These are phyloP conservation scores for Lipomyces yamanashiensis DNA, from an alignment of 805 yeast species.

Conservation along the genomic window DNA sequence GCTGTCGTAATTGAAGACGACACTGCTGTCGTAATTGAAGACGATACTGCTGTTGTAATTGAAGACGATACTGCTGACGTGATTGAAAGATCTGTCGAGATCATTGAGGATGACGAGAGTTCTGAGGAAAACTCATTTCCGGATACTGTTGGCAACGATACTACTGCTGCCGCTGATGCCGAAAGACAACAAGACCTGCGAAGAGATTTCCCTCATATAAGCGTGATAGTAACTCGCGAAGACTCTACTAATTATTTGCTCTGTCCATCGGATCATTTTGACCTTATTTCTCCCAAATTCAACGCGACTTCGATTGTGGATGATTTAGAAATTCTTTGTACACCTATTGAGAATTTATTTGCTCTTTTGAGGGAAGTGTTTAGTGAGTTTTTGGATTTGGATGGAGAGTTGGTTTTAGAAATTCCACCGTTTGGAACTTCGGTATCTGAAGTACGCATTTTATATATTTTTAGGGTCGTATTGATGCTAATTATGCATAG, in stretches of 20 bases:
- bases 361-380: constrained; percentile 14
- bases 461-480: neutral
- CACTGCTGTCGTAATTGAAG: neutral
- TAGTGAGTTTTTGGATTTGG: constrained; percentile 6
- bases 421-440: constrained; percentile 23
- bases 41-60: neutral
- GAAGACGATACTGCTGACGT: neutral
- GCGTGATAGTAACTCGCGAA: constrained; percentile 12
- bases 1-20: neutral
- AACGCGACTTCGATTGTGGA: constrained; percentile 7
- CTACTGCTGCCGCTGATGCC: neutral
- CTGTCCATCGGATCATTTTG: constrained; percentile 20
- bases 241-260: constrained; percentile 13
- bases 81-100: neutral
- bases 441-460: constrained; percentile 26
- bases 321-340: constrained; percentile 8
- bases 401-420: constrained; percentile 20
- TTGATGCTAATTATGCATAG: constrained; percentile 3
- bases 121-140: neutral
- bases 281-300: neutral
- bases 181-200: neutral
- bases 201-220: constrained; percentile 16
- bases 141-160: neutral
- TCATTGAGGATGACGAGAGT: neutral
- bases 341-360: constrained; percentile 25